These are phyloP conservation scores for Ophiostoma montium DNA, from an alignment of 2,329 filamentous ascomycete genomes.

Conservation along the genomic window DNA sequence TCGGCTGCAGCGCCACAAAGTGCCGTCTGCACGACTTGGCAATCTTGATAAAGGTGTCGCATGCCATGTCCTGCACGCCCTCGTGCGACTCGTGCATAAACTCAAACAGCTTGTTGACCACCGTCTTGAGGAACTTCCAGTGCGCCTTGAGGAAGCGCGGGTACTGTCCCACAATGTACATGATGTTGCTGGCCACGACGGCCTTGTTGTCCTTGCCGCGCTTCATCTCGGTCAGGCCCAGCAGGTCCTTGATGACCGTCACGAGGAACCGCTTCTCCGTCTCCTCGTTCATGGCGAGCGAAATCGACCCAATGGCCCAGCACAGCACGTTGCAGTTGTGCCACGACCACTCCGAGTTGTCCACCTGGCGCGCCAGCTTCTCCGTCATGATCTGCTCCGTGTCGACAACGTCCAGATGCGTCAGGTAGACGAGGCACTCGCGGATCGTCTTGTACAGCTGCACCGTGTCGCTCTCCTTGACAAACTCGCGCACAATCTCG, in stretches of 20 bases:
- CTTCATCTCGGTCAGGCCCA: conserved; percentile 97
- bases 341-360: conserved; percentile 96
- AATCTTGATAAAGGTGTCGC: conserved; percentile 99
- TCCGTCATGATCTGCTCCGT: conserved; percentile 99
- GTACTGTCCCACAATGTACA: conserved; percentile 99
- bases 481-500: conserved; percentile 96
- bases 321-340: conserved; percentile 98
- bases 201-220: conserved; percentile 99
- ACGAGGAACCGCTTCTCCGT: conserved; percentile 97
- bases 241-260: conserved; percentile 94
- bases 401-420: conserved; percentile 91
- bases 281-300: conserved; percentile 97
- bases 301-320: conserved; percentile 98
- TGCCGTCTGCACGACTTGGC: conserved; percentile 95
- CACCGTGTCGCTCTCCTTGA: conserved; percentile 98
- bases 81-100: conserved; percentile 99
- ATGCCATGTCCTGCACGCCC: conserved; percentile 99
- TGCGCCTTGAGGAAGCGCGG: conserved; percentile 96
- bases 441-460: conserved; percentile 98
- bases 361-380: conserved; percentile 88
- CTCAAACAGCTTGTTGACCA: conserved; percentile 98
- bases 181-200: conserved; percentile 97
- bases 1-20: conserved; percentile 90
- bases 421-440: conserved; percentile 93
- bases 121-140: conserved; percentile 99